Percentiles rank a stretch among this genome's conserved stretches.
These are phyloP conservation scores for Tetrahymena elliotti DNA, from an alignment of 73 alveolate species.

Conservation along the genomic window DNA sequence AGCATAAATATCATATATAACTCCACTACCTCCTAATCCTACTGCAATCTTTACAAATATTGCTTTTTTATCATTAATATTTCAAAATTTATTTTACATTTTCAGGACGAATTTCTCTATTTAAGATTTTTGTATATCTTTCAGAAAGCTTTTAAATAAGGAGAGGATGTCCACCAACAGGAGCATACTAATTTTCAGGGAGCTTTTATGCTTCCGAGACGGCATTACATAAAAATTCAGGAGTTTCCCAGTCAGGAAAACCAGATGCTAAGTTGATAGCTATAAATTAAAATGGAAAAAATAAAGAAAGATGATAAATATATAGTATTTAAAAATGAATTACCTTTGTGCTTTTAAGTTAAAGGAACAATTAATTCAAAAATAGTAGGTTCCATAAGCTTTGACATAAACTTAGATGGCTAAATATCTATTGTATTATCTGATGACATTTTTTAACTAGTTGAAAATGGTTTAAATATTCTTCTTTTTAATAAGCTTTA, in stretches of 20 bases:
- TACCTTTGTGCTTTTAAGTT: neutral
- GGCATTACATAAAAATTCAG: neutral
- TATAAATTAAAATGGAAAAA: neutral
- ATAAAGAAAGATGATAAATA: neutral
- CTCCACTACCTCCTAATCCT: neutral
- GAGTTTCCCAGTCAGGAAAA: neutral
- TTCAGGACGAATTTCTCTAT: neutral
- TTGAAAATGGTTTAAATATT: neutral
- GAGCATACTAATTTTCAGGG: neutral
- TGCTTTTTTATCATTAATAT: neutral
- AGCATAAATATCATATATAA: neutral
- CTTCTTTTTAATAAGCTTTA: no score
- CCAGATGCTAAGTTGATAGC: neutral
- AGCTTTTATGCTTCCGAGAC: neutral
- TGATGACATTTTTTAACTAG: neutral
- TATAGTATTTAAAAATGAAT: neutral
- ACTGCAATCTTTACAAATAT: neutral
- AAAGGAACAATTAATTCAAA: neutral
- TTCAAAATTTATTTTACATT: neutral
- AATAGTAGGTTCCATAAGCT: neutral
- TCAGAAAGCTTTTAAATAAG: neutral
- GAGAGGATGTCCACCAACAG: neutral
- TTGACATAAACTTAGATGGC: neutral
- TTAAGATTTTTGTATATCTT: neutral
- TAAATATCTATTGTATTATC: neutral